A percentile compares a stretch with the other conserved stretches of the same genome.
These are phyloP conservation scores for Collybia nuda DNA, from an alignment of 768 basidiomycete genomes.

Conservation along the genomic window DNA sequence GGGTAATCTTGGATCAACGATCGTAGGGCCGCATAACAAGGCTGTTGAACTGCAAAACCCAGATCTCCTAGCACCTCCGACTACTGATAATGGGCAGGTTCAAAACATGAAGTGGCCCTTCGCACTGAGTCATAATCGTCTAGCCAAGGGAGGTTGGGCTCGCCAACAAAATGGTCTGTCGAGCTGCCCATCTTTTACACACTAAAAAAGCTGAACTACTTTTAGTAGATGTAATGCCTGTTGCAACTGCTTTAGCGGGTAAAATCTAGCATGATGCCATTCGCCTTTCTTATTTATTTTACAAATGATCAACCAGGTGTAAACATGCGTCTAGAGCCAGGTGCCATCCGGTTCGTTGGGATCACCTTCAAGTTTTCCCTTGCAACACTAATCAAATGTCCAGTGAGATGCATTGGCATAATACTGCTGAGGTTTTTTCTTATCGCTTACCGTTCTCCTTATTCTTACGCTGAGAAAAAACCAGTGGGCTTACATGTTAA, in stretches of 20 bases:
- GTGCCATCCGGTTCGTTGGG: constrained; percentile 43
- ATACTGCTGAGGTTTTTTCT: constrained; percentile 38
- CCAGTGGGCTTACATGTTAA: constrained; percentile 55
- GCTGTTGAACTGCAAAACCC: constrained; percentile 57
- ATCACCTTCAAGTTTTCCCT: neutral
- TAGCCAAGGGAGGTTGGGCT: constrained; percentile 67
- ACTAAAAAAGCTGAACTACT: neutral
- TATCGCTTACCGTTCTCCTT: neutral
- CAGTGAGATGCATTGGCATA: constrained; percentile 60
- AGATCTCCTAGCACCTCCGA: constrained; percentile 58
- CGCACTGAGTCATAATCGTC: constrained; percentile 56
- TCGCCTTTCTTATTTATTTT: neutral
- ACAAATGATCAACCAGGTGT: constrained; percentile 33
- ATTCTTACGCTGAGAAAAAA: neutral
- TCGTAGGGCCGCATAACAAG: constrained; percentile 60
- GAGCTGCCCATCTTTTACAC: neutral
- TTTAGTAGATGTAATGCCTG: constrained; percentile 45
- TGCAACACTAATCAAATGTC: neutral
- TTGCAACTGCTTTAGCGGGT: constrained; percentile 42
- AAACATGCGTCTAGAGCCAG: constrained; percentile 55
- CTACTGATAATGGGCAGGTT: constrained; percentile 58
- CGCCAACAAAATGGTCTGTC: constrained; percentile 56
- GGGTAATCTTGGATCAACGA: constrained; percentile 37
- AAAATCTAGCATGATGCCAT: neutral
- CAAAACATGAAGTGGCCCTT: constrained; percentile 67